These are phyloP conservation scores for Russula compacta DNA, from an alignment of 768 basidiomycete genomes.

Conservation along the genomic window DNA sequence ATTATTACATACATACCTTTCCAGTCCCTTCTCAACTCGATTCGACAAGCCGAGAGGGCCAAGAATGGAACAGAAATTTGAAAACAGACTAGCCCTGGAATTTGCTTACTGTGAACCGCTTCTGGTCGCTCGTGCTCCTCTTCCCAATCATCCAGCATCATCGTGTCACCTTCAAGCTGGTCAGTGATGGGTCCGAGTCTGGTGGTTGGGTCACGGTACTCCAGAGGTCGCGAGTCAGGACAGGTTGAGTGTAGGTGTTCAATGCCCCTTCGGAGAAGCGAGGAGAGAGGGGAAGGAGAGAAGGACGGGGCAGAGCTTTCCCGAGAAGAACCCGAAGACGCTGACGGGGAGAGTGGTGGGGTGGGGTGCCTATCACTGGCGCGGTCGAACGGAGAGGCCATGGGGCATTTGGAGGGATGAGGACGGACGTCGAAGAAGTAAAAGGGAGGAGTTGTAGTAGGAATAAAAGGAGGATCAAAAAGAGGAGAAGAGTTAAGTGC, in stretches of 20 bases:
- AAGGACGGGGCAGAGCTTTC: slow-evolving; percentile 8
- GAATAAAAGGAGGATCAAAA: not conserved
- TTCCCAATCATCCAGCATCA: slow-evolving; percentile 17
- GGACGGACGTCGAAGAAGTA: not conserved
- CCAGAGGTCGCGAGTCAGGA: not conserved
- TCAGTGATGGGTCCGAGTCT: slow-evolving; percentile 1
- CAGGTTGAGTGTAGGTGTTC: not conserved
- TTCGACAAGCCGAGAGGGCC: not conserved
- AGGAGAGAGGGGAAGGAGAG: slow-evolving; percentile 6
- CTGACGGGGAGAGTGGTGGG: slow-evolving; percentile 17
- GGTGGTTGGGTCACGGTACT: not conserved
- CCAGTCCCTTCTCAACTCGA: not conserved
- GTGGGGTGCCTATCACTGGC: slow-evolving; percentile 2
- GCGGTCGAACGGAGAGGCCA: slow-evolving; percentile 3
- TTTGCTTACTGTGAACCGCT: slow-evolving; percentile 5
- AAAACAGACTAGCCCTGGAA: not conserved
- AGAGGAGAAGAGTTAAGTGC: not conserved
- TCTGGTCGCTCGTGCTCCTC: slow-evolving; percentile 4
- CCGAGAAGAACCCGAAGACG: slow-evolving; percentile 9
- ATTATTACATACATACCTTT: not conserved
- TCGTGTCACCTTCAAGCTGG: slow-evolving; percentile 6
- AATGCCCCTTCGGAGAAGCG: not conserved
- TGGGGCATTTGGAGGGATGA: slow-evolving; percentile 5
- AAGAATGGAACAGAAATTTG: not conserved
- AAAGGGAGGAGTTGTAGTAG: not conserved